Evolutionary conservation across 768 basidiomycete genomes (phyloP).

Genomic region (Russula griseocarnosa): DNA sequence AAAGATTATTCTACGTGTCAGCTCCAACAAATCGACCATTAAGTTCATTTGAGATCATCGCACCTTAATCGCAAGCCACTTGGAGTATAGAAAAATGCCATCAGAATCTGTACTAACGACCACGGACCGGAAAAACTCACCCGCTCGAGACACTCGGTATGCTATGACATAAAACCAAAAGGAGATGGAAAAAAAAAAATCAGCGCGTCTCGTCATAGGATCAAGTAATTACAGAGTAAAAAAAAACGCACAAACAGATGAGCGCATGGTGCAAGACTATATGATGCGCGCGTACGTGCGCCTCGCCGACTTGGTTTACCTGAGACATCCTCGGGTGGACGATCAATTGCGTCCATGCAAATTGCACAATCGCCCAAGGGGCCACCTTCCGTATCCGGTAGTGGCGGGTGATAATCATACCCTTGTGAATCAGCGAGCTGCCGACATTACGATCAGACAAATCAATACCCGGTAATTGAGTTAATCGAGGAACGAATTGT

Average conservation of each 20-base stretch:
- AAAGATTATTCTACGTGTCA: neutral
- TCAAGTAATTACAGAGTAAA: neutral
- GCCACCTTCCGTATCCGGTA: conserved; percentile 72
- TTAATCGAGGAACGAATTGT: neutral
- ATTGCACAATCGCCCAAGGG: conserved; percentile 86
- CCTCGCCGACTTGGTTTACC: conserved; percentile 20
- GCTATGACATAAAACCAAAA: conserved; percentile 42
- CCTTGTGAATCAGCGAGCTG: conserved; percentile 58
- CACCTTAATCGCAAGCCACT: conserved; percentile 77
- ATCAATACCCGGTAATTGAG: neutral
- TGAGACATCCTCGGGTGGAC: conserved; percentile 38
- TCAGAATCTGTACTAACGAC: neutral
- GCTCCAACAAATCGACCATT: conserved; percentile 9
- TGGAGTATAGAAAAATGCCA: conserved; percentile 29
- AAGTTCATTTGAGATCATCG: neutral
- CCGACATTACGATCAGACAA: neutral
- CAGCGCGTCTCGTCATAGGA: neutral
- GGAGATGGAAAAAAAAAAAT: neutral
- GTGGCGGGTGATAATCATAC: conserved; percentile 83
- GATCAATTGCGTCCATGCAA: conserved; percentile 80
- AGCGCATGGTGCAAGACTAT: conserved; percentile 85
- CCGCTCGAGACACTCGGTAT: conserved; percentile 83
- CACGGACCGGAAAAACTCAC: conserved; percentile 37
- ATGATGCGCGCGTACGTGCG: conserved; percentile 33
- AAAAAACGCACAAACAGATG: conserved; percentile 72